Evolutionary conservation across 1,284 basidiomycete genomes (phyloP), one percentile per base, ranked within the genome.

Genomic region (Porodaedalea pini): DNA sequence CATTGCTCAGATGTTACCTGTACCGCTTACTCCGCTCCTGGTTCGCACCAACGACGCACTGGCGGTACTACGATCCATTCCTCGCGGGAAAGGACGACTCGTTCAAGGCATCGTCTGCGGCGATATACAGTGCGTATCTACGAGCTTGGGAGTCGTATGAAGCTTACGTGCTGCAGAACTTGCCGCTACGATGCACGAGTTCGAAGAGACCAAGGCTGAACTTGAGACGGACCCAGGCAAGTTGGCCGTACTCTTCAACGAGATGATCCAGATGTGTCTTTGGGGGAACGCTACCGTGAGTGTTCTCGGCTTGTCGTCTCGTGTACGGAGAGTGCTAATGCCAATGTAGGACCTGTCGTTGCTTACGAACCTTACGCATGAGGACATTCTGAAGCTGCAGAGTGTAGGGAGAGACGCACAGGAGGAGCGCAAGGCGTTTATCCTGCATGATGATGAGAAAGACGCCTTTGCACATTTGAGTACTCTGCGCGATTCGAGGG

Each of bases 221-320:
- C 61, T 86, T 13, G 67, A 68, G 44, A 69, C 73, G 1, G 77
- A 86, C 60, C 71, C 79, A 0, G 73, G 75, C 8, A 83, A 83
- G 58, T 69, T 90, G 5, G 73, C 78, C 40, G 74, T 88, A 1
- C 69, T 92, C 17, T 94, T 93, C 71, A 79, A 80, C 62, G 87
- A 92, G 69, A 92, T 95, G 86, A 78, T 92, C 10, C 88, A 92
- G 66, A 92, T 92, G 82, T 91, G 89, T 71, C 77, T 95, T 19
- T 94, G 92, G 92, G 90, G 90, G 56, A 92, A 92, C 65, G 88
- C 89, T n/a, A 90, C 89, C 36, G 85, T 84, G 66, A 53, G 68
- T 11, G 58, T 23, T 15, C 37, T 13, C 19, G 13, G 4, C 37
- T 3, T 39, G 11, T 13, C 11, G n/a, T n/a, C n/a, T n/a, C 19